These are phyloP conservation scores for Cladophialophora exuberans DNA, from an alignment of 2,329 filamentous ascomycete species.

Conservation along the genomic window DNA sequence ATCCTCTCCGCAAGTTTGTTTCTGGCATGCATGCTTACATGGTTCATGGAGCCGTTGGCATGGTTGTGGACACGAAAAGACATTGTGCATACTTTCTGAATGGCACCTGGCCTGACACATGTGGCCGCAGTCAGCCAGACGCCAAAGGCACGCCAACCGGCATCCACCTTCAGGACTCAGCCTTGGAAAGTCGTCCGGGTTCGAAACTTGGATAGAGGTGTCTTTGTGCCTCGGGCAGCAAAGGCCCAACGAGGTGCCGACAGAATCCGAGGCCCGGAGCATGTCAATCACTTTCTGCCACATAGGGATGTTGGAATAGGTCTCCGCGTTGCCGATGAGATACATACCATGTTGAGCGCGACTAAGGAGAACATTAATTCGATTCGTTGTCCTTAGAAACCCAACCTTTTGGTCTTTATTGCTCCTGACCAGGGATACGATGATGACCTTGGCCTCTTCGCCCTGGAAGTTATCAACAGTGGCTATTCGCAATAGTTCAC, in stretches of 20 bases:
- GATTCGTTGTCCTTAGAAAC: conserved; percentile 67
- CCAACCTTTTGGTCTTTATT: conserved; percentile 68
- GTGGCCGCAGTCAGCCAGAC: conserved; percentile 50
- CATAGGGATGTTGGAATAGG: conserved; percentile 55
- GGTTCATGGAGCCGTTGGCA: conserved; percentile 42
- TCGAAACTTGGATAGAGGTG: conserved; percentile 52
- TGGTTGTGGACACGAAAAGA: conserved; percentile 45
- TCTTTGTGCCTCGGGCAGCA: conserved; percentile 65
- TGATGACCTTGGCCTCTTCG: conserved; percentile 74
- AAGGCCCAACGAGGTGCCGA: conserved; percentile 58
- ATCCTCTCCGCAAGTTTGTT: conserved; percentile 42
- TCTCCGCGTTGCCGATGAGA: conserved; percentile 71
- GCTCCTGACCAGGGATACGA: conserved; percentile 69
- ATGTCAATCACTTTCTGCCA: conserved; percentile 64
- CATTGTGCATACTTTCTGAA: conserved; percentile 46
- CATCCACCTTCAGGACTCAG: conserved; percentile 67
- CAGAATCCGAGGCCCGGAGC: conserved; percentile 48
- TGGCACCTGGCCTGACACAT: conserved; percentile 51
- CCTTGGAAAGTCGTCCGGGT: conserved; percentile 61
- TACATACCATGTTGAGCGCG: conserved; percentile 67
- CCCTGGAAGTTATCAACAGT: conserved; percentile 75
- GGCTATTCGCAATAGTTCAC: conserved; percentile 47
- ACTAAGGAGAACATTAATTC: conserved; percentile 71
- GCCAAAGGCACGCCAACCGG: conserved; percentile 50
- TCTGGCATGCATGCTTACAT: conserved; percentile 49